phyloP scores from a whole-genome alignment of 2,329 filamentous ascomycete genomes.

The Periconia sp. region DNA sequence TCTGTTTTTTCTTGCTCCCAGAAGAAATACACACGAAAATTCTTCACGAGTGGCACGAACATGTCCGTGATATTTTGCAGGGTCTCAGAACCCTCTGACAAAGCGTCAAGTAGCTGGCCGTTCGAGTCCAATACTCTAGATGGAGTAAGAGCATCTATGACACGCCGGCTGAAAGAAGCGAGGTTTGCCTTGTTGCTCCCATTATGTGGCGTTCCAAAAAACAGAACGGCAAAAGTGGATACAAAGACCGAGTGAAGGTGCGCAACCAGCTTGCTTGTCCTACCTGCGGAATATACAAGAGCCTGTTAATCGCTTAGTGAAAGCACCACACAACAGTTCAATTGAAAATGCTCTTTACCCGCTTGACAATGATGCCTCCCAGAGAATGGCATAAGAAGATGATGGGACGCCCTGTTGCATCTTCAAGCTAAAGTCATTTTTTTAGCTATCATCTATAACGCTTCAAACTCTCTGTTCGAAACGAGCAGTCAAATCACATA shows the following conservation, averaged over 20 bases:
- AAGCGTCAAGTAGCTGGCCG: constrained; percentile 55
- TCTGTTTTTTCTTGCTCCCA: constrained; percentile 45
- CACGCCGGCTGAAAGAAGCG: constrained; percentile 19
- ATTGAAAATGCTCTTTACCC: constrained; percentile 21
- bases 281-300: constrained; percentile 36
- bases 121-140: constrained; percentile 25
- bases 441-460: constrained; percentile 4
- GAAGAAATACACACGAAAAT: constrained; percentile 44
- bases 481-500: constrained; percentile 9
- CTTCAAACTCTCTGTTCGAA: neutral
- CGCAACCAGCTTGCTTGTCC: constrained; percentile 21
- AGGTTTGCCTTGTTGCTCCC: constrained; percentile 39
- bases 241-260: constrained; percentile 43
- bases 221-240: constrained; percentile 41
- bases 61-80: constrained; percentile 44
- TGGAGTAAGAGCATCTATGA: constrained; percentile 31
- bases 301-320: constrained; percentile 27
- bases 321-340: neutral
- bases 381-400: constrained; percentile 47
- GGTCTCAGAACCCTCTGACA: constrained; percentile 51
- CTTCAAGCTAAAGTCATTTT: constrained; percentile 25
- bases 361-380: constrained; percentile 46
- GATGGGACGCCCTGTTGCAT: constrained; percentile 37
- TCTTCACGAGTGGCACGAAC: constrained; percentile 41
- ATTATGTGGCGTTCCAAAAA: constrained; percentile 43